phyloP scores from a whole-genome alignment of 2,329 filamentous ascomycete genomes.

The Gaeumannomyces sp. region DNA sequence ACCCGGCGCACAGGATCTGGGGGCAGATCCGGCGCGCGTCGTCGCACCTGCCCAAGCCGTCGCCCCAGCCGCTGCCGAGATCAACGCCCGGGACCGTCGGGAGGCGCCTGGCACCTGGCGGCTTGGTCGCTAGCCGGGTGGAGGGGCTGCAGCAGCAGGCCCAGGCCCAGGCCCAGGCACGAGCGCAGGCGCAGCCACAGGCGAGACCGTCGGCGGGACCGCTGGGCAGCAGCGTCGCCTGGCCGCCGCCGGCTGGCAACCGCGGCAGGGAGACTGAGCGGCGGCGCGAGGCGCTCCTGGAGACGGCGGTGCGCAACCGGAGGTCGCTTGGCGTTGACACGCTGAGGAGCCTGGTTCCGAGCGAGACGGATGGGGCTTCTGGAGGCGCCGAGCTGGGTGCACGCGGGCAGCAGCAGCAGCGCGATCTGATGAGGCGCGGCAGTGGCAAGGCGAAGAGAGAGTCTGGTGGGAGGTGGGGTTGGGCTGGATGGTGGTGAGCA shows the following conservation, averaged over 20 bases:
- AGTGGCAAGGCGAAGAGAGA: constrained; percentile 3
- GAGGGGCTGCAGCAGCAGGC: constrained; percentile 8
- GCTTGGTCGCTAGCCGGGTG: constrained; percentile 7
- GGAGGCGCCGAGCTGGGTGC: neutral
- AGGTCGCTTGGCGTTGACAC: constrained; percentile 16
- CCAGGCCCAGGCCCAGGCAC: neutral
- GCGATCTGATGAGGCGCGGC: neutral
- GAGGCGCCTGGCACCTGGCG: neutral
- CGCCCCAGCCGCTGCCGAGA: neutral
- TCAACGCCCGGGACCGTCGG: neutral
- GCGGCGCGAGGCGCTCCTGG: constrained; percentile 12
- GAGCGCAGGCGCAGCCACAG: neutral
- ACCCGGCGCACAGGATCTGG: constrained; percentile 15
- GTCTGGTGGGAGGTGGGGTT: constrained; percentile 17
- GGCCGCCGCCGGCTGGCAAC: neutral
- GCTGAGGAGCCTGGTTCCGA: constrained; percentile 15
- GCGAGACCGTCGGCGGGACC: constrained; percentile 7
- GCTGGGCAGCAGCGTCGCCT: constrained; percentile 1
- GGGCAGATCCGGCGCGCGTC: constrained; percentile 16
- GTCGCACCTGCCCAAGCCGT: constrained; percentile 1
- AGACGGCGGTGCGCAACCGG: constrained; percentile 12
- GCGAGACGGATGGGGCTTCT: neutral
- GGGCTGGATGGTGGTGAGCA: constrained; percentile 18
- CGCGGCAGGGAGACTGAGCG: constrained; percentile 9
- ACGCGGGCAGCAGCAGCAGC: neutral